Evolutionary conservation across 192 early-diverging fungal species (phyloP).

Genomic region (Radiomyces spectabilis): DNA sequence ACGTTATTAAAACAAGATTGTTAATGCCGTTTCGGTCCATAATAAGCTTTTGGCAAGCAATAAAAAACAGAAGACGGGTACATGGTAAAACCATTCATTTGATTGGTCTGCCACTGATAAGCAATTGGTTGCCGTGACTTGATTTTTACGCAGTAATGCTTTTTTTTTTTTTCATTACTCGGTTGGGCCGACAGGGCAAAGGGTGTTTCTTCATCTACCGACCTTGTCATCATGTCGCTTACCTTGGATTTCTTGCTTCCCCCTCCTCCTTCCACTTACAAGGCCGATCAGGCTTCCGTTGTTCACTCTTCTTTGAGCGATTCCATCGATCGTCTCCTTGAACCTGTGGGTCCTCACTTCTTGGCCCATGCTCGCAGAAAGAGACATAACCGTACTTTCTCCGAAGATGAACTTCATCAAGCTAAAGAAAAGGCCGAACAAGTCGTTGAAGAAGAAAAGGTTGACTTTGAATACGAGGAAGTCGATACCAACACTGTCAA

Average conservation of each 20-base stretch:
- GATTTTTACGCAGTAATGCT: not conserved
- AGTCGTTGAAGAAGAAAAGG: constrained; percentile 40
- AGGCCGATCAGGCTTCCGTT: constrained; percentile 33
- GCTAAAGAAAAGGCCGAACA: constrained; percentile 35
- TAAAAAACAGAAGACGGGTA: too few relatives aligned
- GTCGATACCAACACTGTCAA: constrained; percentile 68
- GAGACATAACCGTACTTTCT: constrained; percentile 52
- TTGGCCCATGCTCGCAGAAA: constrained; percentile 54
- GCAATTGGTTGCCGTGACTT: too few relatives aligned
- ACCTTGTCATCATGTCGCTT: constrained; percentile 27
- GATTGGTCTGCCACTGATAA: too few relatives aligned
- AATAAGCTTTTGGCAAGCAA: too few relatives aligned
- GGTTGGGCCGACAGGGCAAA: too few relatives aligned
- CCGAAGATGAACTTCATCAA: constrained; percentile 46
- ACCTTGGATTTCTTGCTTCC: constrained; percentile 59
- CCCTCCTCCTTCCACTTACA: constrained; percentile 64
- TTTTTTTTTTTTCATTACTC: constrained; percentile 6
- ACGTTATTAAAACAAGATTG: too few relatives aligned
- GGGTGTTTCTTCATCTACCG: not conserved
- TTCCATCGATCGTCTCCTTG: constrained; percentile 30
- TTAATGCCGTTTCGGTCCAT: too few relatives aligned
- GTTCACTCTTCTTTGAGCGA: constrained; percentile 33
- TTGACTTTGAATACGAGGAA: constrained; percentile 76
- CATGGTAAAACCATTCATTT: too few relatives aligned
- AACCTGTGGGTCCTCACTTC: constrained; percentile 52